Percentiles rank a stretch among this genome's conserved stretches.
Evolutionary conservation across 2,329 filamentous ascomycete genomes (phyloP).

Genomic region (Atkinsonella hypoxylon): DNA sequence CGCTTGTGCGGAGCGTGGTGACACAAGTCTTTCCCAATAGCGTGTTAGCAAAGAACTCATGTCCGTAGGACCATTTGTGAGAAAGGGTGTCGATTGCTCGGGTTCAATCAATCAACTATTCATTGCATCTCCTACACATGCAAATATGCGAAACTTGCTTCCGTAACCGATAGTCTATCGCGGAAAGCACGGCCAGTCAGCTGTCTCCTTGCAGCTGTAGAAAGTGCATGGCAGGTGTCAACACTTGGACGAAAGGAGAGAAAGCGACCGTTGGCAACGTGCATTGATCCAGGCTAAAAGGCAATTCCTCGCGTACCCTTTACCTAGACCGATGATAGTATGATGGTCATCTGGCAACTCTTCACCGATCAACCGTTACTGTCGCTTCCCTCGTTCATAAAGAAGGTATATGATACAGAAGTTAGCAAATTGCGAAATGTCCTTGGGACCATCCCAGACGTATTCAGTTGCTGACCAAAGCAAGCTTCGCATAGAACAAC

Average conservation of each 20-base stretch:
- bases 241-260: not conserved
- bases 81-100: no score
- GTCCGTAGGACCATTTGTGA: not conserved
- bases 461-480: no score
- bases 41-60: not conserved
- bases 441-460: no score
- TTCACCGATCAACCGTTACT: not conserved
- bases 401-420: not conserved
- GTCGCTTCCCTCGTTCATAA: not conserved
- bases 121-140: no score
- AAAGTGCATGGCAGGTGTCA: not conserved
- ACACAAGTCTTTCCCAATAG: not conserved
- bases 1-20: not conserved
- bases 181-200: no score
- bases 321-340: not conserved
- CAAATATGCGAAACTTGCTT: no score
- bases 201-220: not conserved
- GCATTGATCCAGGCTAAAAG: not conserved
- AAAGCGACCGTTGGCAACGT: not conserved
- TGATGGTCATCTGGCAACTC: not conserved
- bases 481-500: no score
- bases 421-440: no score
- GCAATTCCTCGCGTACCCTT: not conserved
- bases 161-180: no score
- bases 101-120: no score